Evolutionary conservation across 768 basidiomycete species (phyloP).

Genomic region (Serendipita indica): DNA sequence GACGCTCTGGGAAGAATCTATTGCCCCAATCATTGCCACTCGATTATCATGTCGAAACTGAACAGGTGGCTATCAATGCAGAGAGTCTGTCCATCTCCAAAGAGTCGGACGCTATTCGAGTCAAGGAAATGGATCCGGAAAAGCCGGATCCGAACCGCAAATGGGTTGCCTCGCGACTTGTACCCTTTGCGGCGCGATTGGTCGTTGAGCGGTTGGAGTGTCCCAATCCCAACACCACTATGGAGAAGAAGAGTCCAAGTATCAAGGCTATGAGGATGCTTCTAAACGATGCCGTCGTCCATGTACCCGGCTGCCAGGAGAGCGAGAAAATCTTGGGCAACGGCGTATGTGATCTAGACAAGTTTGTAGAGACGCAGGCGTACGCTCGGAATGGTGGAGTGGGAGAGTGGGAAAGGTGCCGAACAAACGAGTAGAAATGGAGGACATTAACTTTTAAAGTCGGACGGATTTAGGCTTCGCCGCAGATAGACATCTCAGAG

Average conservation of each 20-base stretch:
- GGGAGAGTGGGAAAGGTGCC: constrained; percentile 56
- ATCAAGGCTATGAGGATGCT: constrained; percentile 57
- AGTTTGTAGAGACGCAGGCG: constrained; percentile 54
- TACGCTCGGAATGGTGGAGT: constrained; percentile 54
- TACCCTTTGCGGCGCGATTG: constrained; percentile 64
- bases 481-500: too few species aligned
- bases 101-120: too few species aligned
- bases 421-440: too few species aligned
- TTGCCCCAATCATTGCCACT: too few species aligned
- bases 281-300: constrained; percentile 49
- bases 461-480: too few species aligned
- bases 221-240: neutral
- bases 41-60: too few species aligned
- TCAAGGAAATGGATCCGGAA: constrained; percentile 13
- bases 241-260: neutral
- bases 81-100: neutral
- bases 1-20: too few species aligned
- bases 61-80: too few species aligned
- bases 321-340: constrained; percentile 35
- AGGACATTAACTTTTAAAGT: too few species aligned
- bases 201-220: constrained; percentile 57
- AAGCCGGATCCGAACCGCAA: constrained; percentile 17
- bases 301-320: neutral
- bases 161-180: constrained; percentile 46
- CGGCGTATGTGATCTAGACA: constrained; percentile 47